phyloP scores from a whole-genome alignment of 1,284 basidiomycete species.

The Ustilago esculenta region DNA sequence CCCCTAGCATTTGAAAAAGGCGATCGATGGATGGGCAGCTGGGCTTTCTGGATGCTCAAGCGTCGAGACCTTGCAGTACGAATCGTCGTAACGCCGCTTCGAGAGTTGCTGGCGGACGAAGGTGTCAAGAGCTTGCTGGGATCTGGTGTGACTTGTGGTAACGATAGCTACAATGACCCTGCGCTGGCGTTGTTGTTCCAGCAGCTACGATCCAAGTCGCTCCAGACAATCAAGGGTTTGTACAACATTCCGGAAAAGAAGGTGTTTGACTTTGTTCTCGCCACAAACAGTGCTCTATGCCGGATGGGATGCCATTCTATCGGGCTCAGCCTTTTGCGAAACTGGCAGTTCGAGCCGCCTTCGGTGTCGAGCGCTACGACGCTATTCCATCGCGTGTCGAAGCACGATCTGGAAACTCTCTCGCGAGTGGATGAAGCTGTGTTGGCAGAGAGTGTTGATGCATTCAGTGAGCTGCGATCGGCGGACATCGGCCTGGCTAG shows the following conservation, averaged over 20 bases:
- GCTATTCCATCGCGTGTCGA: conserved; percentile 32
- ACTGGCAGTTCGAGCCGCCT: conserved; percentile 89
- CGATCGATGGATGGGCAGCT: conserved; percentile 93
- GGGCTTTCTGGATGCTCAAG: conserved; percentile 92
- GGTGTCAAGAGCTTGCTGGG: conserved; percentile 21
- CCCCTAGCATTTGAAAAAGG: conserved; percentile 85
- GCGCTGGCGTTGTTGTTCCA: conserved; percentile 87
- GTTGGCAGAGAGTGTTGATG: conserved; percentile 15
- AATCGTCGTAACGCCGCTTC: conserved; percentile 72
- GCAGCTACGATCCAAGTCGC: conserved; percentile 85
- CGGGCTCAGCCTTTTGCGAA: conserved; percentile 83
- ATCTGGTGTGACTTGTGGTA: conserved; percentile 72
- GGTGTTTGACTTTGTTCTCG: conserved; percentile 92
- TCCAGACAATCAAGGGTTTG: conserved; percentile 89
- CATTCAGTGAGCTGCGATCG: conserved; percentile 17
- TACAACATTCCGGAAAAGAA: conserved; percentile 84
- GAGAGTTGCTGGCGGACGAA: conserved; percentile 32
- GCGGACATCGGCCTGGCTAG: not conserved
- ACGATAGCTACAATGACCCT: conserved; percentile 89
- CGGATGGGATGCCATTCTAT: conserved; percentile 94
- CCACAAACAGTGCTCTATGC: conserved; percentile 88
- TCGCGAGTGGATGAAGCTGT: conserved; percentile 32
- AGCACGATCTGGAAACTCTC: conserved; percentile 37
- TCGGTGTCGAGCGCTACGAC: conserved; percentile 64
- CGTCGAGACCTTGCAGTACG: conserved; percentile 85